A percentile compares a stretch with the other conserved stretches of the same genome.
Conservation (phyloP, 306 rosid genomes). For the Fragaria vesca region DNA sequence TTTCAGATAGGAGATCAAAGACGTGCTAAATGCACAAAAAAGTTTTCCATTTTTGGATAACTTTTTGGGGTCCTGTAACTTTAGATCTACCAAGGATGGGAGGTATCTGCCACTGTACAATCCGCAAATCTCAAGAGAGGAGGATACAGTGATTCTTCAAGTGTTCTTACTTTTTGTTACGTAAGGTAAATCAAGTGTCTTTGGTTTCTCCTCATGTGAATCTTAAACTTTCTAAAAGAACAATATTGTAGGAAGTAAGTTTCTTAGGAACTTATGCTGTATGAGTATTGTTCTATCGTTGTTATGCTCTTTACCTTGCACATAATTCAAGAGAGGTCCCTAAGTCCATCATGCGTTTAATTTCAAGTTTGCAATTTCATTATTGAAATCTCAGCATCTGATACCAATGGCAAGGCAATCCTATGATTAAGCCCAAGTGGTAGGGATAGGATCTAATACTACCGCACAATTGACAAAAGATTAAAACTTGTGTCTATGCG, state of each 20-base stretch:
- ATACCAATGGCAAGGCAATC: slow-evolving; percentile 1
- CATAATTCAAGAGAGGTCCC: background rate
- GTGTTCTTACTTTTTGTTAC: background rate
- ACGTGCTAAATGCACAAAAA: background rate
- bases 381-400: background rate
- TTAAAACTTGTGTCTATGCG: background rate
- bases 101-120: background rate
- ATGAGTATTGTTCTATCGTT: background rate
- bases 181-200: slow-evolving; percentile 4
- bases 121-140: slow-evolving; percentile 1
- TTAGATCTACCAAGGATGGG: background rate
- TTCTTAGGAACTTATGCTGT: background rate
- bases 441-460: background rate
- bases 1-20: slow-evolving; percentile 11
- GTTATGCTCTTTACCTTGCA: slow-evolving; percentile 4
- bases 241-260: background rate
- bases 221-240: background rate
- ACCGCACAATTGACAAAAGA: background rate
- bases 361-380: background rate
- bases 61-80: background rate
- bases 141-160: slow-evolving; percentile 5
- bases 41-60: background rate
- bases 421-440: background rate
- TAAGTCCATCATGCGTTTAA: background rate
- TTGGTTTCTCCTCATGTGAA: background rate